Conservation (phyloP, 1,284 basidiomycete species). For the Laetiporus sulphureus region DNA sequence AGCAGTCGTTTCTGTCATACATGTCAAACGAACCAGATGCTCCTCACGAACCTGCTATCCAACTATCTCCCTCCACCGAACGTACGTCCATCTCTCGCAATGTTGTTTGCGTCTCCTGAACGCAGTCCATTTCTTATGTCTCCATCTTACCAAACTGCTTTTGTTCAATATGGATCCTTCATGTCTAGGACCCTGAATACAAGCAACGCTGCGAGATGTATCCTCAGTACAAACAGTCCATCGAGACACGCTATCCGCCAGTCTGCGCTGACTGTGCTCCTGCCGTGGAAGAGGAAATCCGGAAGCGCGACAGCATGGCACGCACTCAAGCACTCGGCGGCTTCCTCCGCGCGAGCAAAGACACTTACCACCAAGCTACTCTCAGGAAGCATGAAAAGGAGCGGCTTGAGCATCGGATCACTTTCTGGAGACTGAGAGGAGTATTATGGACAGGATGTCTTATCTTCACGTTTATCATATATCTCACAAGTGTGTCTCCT, state of each 20-base stretch:
- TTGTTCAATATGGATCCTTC: neutral
- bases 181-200: conserved; percentile 63
- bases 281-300: conserved; percentile 75
- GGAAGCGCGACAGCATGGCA: conserved; percentile 73
- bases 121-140: too few relatives aligned
- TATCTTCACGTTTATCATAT: conserved; percentile 34
- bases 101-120: too few relatives aligned
- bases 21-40: conserved; percentile 86
- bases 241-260: conserved; percentile 80
- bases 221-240: conserved; percentile 63
- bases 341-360: conserved; percentile 57
- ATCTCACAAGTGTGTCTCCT: conserved; percentile 37
- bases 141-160: too few relatives aligned
- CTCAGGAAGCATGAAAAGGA: conserved; percentile 32
- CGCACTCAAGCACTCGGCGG: conserved; percentile 71
- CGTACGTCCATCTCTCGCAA: conserved; percentile 43
- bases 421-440: conserved; percentile 59
- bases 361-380: conserved; percentile 37
- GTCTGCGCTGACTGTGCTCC: conserved; percentile 74
- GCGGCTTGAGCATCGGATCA: conserved; percentile 37
- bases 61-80: conserved; percentile 75
- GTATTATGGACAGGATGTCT: conserved; percentile 49
- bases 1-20: conserved; percentile 72
- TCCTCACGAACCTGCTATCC: conserved; percentile 79
- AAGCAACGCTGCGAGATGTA: conserved; percentile 52